These are phyloP conservation scores for Trifolium dubium DNA, from an alignment of 306 rosid genomes.

Conservation along the genomic window DNA sequence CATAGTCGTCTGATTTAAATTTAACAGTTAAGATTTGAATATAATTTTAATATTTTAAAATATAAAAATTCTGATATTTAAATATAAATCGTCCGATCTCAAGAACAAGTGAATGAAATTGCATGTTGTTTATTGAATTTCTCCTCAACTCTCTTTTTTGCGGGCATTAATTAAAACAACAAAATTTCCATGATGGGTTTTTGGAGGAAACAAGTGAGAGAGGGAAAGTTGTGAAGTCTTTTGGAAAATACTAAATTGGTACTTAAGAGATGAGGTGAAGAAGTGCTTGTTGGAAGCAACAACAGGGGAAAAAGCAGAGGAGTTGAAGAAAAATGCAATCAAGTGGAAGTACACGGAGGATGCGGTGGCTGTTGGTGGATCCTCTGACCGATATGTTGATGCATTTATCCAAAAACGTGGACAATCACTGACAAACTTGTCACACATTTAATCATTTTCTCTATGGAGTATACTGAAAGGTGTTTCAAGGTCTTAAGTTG, in stretches of 20 bases:
- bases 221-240: no score
- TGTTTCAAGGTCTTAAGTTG: no score
- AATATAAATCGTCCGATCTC: no score
- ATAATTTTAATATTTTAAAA: no score
- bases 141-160: constrained; percentile 52
- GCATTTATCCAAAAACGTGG: constrained; percentile 48
- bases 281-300: constrained; percentile 56
- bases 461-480: no score
- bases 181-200: constrained; percentile 59
- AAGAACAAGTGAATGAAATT: constrained; percentile 64
- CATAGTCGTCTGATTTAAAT: constrained; percentile 49
- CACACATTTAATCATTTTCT: no score
- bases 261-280: constrained; percentile 55
- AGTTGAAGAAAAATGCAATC: constrained; percentile 50
- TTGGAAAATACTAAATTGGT: constrained; percentile 37
- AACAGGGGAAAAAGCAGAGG: constrained; percentile 52
- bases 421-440: background rate
- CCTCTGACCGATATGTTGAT: constrained; percentile 52
- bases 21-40: no score
- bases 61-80: no score
- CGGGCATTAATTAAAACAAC: no score
- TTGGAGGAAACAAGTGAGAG: constrained; percentile 46
- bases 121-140: constrained; percentile 61
- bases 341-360: constrained; percentile 61
- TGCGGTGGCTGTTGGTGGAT: constrained; percentile 64